Evolutionary conservation across 192 early-diverging fungal species (phyloP), one percentile per base, ranked within the genome.

Genomic region (Dissophora ornata): DNA sequence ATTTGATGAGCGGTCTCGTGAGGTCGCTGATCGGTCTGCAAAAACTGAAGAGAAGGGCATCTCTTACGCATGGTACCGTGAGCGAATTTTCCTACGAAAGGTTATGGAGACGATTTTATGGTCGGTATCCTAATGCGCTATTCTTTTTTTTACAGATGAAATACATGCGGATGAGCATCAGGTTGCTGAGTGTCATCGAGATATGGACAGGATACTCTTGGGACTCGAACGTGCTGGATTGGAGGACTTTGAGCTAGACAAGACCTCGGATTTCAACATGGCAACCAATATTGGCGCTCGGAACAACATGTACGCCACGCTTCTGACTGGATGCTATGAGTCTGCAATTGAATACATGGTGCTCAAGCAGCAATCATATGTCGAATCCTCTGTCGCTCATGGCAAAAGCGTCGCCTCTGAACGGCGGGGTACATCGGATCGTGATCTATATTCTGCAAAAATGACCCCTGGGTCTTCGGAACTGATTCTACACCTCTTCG

Each of bases 221-320:
- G 69, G 86, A 12, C 69, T 92, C 22, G 50, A 85, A 9, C 78
- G 80, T 12, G 79, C 84, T 0, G 86, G 88, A 40, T 62, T 90
- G n/a, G 86, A 86, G 33, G 90, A 93, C 52, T 93, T 86, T 71
- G 86, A 82, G 53, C 63, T 93, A 5, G 86, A 92, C 19, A 83
- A 84, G 18, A 69, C 84, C 0, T 84, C 90, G n/a, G 88, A 90
- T 47, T 92, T 86, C 41, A 82, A 85, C 44, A 83, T 85, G 38
- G 66, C 53, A 3, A 82, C 69, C 24, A 81, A 80, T 47, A 80
- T 64, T 2, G 90, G 90, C 0, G 67, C 81, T 34, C 81, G 87
- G 9, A 90, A 90, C 65, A 80, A 83, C 49, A 83, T 80, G 56
- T 83, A 80, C 8, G 82, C 84, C 2, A 61, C 58, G 0, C 41